These are phyloP conservation scores for Stagonosporopsis rhizophila DNA, from an alignment of 2,329 filamentous ascomycete species.

Conservation along the genomic window DNA sequence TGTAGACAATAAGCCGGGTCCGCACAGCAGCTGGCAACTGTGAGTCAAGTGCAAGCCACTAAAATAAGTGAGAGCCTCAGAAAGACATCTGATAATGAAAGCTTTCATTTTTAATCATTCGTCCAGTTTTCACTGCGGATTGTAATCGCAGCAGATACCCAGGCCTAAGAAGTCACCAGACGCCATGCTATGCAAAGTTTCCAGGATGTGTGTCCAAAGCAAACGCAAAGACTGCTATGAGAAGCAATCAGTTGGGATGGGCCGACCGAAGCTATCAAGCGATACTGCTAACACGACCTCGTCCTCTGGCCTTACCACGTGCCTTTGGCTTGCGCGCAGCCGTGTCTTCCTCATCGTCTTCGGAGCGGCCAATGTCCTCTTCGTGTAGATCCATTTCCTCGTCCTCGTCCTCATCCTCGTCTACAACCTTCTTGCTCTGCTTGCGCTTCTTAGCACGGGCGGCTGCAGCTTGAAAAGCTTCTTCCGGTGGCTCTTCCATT, in stretches of 20 bases:
- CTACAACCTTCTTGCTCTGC: conserved; percentile 27
- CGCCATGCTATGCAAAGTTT: conserved; percentile 25
- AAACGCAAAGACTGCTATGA: neutral
- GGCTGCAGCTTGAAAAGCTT: conserved; percentile 59
- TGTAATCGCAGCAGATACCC: neutral
- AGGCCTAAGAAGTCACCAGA: conserved; percentile 6
- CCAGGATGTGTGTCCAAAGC: neutral
- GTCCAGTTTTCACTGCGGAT: neutral
- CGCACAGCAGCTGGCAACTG: neutral
- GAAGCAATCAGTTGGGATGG: neutral
- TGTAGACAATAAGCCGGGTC: neutral
- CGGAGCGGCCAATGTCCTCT: conserved; percentile 37
- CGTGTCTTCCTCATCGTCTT: conserved; percentile 32
- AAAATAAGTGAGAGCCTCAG: neutral
- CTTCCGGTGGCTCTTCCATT: conserved; percentile 67
- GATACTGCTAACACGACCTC: conserved; percentile 24
- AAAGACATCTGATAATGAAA: neutral
- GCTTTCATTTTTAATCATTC: neutral
- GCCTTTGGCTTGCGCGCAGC: conserved; percentile 32
- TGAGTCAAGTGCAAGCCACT: neutral
- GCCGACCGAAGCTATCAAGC: conserved; percentile 1
- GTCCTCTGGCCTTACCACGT: conserved; percentile 24
- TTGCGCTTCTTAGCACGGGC: conserved; percentile 40
- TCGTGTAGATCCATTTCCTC: conserved; percentile 33
- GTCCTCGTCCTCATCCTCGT: conserved; percentile 15